phyloP scores from a whole-genome alignment of 2,329 filamentous ascomycete species.

The Ascochyta pisi region DNA sequence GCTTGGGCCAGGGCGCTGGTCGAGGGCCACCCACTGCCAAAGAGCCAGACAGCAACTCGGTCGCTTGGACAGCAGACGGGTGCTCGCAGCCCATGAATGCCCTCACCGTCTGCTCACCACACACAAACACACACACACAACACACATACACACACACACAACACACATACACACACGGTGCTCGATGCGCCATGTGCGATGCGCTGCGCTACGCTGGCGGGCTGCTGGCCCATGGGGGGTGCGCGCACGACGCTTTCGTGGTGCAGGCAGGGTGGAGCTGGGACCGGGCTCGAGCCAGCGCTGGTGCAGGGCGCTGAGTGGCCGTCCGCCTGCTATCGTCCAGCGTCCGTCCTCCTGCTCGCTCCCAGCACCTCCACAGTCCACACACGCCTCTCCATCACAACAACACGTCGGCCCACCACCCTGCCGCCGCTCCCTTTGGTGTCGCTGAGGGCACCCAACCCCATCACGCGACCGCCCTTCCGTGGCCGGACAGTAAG shows the following conservation, averaged over 20 bases:
- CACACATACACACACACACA: too few relatives aligned
- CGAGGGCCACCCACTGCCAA: neutral
- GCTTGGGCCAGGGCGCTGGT: neutral
- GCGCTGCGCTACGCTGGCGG: too few relatives aligned
- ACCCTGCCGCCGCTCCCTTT: conserved; percentile 14
- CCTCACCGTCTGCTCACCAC: neutral
- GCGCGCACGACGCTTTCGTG: conserved; percentile 9
- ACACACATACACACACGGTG: too few relatives aligned
- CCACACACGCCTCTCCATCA: conserved; percentile 18
- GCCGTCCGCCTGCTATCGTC: conserved; percentile 19
- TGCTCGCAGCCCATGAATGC: neutral
- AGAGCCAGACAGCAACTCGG: neutral
- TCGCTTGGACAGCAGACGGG: neutral
- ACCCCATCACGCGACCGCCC: conserved; percentile 20
- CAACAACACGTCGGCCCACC: conserved; percentile 19
- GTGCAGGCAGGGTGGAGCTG: conserved; percentile 26
- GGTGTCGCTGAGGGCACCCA: conserved; percentile 17
- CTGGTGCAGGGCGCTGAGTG: conserved; percentile 29
- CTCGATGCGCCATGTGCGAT: too few relatives aligned
- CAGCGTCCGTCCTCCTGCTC: conserved; percentile 20
- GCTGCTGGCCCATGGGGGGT: neutral
- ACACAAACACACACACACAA: neutral
- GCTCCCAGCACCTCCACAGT: conserved; percentile 21
- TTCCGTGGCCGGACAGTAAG: conserved; percentile 16
- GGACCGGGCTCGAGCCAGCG: conserved; percentile 25